A percentile compares a stretch with the other conserved stretches of the same genome.
phyloP scores from a whole-genome alignment of 352 stramenopile species.

The Peronospora belbahrii region DNA sequence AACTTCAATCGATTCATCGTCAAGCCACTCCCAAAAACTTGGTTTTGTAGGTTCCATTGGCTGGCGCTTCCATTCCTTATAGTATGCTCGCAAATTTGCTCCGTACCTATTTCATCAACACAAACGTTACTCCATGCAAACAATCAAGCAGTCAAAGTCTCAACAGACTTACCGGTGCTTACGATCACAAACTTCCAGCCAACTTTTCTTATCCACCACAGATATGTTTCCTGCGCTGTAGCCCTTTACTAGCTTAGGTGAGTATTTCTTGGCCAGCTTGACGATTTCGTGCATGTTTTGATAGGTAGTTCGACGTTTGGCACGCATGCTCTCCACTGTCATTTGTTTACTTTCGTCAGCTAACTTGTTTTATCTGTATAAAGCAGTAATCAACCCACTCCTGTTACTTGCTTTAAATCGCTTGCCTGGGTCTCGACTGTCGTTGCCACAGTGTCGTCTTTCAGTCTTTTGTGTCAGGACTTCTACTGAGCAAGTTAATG shows the following conservation, averaged over 20 bases:
- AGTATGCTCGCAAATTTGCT: conserved; percentile 95
- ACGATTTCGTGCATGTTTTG: conserved; percentile 87
- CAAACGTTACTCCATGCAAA: not conserved
- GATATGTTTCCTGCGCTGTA: conserved; percentile 86
- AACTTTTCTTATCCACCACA: conserved; percentile 89
- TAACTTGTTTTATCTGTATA: conserved; percentile 3
- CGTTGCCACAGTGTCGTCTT: conserved; percentile 37
- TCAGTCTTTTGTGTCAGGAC: conserved; percentile 30
- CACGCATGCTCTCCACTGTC: conserved; percentile 65
- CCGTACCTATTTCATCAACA: conserved; percentile 76
- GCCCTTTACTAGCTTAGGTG: conserved; percentile 80
- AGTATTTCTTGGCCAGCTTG: conserved; percentile 86
- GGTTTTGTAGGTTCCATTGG: conserved; percentile 53
- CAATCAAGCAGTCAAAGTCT: not conserved
- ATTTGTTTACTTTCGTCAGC: conserved; percentile 27
- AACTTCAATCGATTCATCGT: conserved; percentile 82
- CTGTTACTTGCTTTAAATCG: conserved; percentile 35
- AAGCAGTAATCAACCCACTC: conserved; percentile 35
- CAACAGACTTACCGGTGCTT: conserved; percentile 61
- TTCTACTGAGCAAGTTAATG: conserved; percentile 24
- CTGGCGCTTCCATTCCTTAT: conserved; percentile 93
- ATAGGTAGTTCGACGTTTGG: conserved; percentile 69
- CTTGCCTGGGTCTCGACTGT: conserved; percentile 28
- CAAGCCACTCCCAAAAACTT: conserved; percentile 87
- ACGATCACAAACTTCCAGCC: conserved; percentile 83